Evolutionary conservation across 257 asterid genomes (phyloP).

Genomic region (Capsicum chinense): DNA sequence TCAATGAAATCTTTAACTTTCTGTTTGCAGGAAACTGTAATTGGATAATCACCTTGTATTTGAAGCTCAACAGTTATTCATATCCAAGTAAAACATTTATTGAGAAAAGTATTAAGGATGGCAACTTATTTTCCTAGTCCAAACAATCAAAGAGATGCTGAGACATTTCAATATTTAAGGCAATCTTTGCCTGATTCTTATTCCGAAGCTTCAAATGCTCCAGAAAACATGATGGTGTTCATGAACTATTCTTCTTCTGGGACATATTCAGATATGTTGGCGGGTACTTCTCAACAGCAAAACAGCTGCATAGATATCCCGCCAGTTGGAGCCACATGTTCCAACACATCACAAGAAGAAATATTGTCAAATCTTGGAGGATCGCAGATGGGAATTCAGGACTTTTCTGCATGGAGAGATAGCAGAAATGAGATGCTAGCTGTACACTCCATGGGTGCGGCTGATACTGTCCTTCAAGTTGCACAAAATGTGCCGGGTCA

Average conservation of each 20-base stretch:
- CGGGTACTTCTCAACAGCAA: conserved; percentile 47
- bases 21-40: conserved; percentile 22
- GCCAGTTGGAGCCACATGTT: conserved; percentile 44
- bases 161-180: conserved; percentile 60
- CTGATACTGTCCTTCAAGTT: conserved; percentile 47
- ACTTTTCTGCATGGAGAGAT: conserved; percentile 56
- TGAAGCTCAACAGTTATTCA: not conserved
- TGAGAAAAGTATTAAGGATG: conserved; percentile 42
- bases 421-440: conserved; percentile 49
- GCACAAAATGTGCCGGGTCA: conserved; percentile 53
- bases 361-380: conserved; percentile 55
- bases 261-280: conserved; percentile 47
- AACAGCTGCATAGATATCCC: conserved; percentile 41
- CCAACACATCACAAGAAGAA: conserved; percentile 54
- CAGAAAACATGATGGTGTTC: conserved; percentile 54
- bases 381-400: conserved; percentile 45
- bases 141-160: conserved; percentile 57
- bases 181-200: conserved; percentile 55
- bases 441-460: too few relatives aligned
- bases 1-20: not conserved
- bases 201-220: conserved; percentile 54
- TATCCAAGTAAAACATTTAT: conserved; percentile 14
- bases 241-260: conserved; percentile 68
- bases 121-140: conserved; percentile 62
- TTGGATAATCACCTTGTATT: not conserved